Conservation (phyloP, 2,329 filamentous ascomycete genomes). For the Diaporthe citrichinensis region DNA sequence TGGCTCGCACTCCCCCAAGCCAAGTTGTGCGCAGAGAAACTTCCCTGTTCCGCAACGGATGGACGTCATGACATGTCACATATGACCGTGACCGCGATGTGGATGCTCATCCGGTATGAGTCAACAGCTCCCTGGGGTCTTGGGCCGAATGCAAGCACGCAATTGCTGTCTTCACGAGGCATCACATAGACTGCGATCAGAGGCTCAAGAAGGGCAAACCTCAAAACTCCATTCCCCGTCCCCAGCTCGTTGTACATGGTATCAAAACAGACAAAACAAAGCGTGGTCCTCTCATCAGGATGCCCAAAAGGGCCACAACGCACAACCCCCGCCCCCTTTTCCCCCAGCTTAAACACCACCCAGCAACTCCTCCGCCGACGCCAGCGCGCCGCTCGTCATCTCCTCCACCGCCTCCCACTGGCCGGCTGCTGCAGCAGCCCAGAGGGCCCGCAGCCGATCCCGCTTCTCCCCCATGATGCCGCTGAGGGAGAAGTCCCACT, state of each 20-base stretch:
- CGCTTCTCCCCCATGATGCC: constrained; percentile 21
- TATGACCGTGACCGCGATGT: not conserved
- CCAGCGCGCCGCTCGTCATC: not conserved
- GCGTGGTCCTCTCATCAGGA: not conserved
- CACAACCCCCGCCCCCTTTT: not conserved
- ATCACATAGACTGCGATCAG: not conserved
- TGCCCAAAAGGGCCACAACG: not conserved
- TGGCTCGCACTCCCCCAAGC: not conserved
- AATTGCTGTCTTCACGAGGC: not conserved
- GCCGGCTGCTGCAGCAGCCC: constrained; percentile 13
- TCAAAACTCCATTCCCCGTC: constrained; percentile 2
- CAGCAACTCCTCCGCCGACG: constrained; percentile 4
- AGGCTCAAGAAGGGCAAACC: not conserved
- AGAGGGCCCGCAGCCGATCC: constrained; percentile 18
- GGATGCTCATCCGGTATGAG: not conserved
- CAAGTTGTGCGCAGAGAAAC: not conserved
- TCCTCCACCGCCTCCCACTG: constrained; percentile 25
- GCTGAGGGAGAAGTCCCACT: constrained; percentile 28
- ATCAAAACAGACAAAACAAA: not conserved
- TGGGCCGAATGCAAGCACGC: not conserved
- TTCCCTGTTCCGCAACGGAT: not conserved
- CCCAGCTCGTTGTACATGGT: constrained; percentile 14
- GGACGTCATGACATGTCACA: not conserved
- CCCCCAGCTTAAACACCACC: not conserved
- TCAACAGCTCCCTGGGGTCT: not conserved